phyloP scores from a whole-genome alignment of 441 rosid genomes.

The Croton laevigatus region DNA sequence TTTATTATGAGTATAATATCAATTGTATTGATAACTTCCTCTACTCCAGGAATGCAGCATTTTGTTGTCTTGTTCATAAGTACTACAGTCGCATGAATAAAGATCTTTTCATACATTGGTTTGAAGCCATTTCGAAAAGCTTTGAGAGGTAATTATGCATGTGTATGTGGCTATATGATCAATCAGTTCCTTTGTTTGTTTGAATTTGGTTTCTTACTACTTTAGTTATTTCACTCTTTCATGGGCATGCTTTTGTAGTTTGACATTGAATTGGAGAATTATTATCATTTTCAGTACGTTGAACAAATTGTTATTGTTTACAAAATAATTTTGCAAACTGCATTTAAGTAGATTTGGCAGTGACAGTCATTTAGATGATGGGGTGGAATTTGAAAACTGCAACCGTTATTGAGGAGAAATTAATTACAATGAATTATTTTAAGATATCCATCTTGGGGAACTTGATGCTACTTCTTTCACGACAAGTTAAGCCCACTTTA shows the following conservation, averaged over 20 bases:
- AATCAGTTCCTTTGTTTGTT: background rate
- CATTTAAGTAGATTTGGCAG: background rate
- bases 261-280: background rate
- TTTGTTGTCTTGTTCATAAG: constrained; percentile 61
- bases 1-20: background rate
- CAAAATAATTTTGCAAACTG: background rate
- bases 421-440: background rate
- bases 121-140: constrained; percentile 72
- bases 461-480: background rate
- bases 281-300: background rate
- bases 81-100: constrained; percentile 55
- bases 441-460: background rate
- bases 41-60: constrained; percentile 72
- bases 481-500: too few relatives aligned
- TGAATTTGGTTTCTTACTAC: background rate
- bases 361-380: too few relatives aligned
- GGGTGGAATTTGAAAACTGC: background rate
- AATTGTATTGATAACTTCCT: constrained; percentile 7
- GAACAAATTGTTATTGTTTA: background rate
- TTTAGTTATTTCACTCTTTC: background rate
- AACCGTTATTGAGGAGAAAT: background rate
- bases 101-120: constrained; percentile 71
- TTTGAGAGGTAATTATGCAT: constrained; percentile 67
- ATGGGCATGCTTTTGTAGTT: background rate
- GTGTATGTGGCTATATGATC: background rate